Evolutionary conservation across 1,139 yeast genomes (phyloP), one percentile per base, ranked within the genome.

Genomic region (Candida smagusa): DNA sequence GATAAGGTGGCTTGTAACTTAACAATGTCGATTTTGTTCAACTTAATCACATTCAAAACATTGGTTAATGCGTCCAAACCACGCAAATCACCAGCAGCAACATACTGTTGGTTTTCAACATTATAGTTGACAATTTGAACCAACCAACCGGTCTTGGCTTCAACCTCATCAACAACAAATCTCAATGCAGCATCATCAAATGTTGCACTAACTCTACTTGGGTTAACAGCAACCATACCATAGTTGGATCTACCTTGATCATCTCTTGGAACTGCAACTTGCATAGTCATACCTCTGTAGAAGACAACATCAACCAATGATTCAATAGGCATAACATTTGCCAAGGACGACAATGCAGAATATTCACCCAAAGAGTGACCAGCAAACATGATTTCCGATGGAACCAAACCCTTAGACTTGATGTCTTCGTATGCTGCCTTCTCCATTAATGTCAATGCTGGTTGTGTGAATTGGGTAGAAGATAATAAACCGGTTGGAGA

Each of bases 251-350:
- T 84, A 36, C 99, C 99, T 37, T 69, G 62, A 42, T 82, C 78
- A 67, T 92, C 99, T 71, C 99, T 83, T 59, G 97, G 97, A 49
- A 92, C 99, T 33, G 98, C 98, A 49, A 92, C 98, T 76, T 92
- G 98, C 98, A 92, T 92, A 34, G 99, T 92, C 98, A 92, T 92
- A 78, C 99, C 99, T 75, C 99, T 83, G 78, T 92, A 94, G 78
- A 92, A 92, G 34, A 92, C 98, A 63, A 92, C 96, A 64, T 92
- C 99, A 41, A 92, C 98, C 54, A 92, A 77, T 7, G 95, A 85
- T 71, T 94, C 98, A 56, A 94, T 90, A 40, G 98, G 96, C 97
- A 92, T 90, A 43, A 94, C 97, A 61, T 92, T 96, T 41, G 97
- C 98, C 59, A 92, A 77, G 19, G 98, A 90, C 24, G 97, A 88